These are phyloP conservation scores for Ceratobasidium sp. DNA, from an alignment of 1,284 basidiomycete genomes.

Conservation along the genomic window DNA sequence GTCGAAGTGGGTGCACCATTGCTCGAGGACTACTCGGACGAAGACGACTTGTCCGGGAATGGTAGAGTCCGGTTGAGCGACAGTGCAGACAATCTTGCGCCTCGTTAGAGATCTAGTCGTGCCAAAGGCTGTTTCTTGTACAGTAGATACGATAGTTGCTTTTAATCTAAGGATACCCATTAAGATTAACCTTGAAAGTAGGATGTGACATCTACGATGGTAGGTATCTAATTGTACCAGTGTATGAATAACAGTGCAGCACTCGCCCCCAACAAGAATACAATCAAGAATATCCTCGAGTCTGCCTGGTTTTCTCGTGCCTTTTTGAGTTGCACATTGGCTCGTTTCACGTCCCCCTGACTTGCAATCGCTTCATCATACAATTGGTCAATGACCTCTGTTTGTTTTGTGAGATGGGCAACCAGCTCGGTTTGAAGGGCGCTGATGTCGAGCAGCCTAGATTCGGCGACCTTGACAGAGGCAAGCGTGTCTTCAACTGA, in stretches of 20 bases:
- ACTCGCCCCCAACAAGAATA: slow-evolving; percentile 89
- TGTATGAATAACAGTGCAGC: slow-evolving; percentile 88
- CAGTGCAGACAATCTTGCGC: slow-evolving; percentile 24
- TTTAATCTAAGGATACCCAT: slow-evolving; percentile 28
- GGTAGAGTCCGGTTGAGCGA: slow-evolving; percentile 31
- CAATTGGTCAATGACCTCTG: slow-evolving; percentile 88
- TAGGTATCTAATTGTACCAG: slow-evolving; percentile 62
- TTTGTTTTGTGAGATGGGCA: slow-evolving; percentile 84
- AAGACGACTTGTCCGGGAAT: slow-evolving; percentile 25
- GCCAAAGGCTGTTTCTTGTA: slow-evolving; percentile 2
- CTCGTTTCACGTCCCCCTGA: slow-evolving; percentile 83
- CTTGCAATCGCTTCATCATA: slow-evolving; percentile 90
- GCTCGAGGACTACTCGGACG: slow-evolving; percentile 56
- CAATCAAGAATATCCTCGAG: slow-evolving; percentile 81
- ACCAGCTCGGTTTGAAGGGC: slow-evolving; percentile 89
- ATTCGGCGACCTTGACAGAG: slow-evolving; percentile 88
- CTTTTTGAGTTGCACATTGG: slow-evolving; percentile 85
- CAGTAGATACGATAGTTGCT: slow-evolving; percentile 7
- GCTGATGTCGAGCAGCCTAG: slow-evolving; percentile 88
- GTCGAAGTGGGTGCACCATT: slow-evolving; percentile 72
- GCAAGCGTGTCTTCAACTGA: slow-evolving; percentile 84
- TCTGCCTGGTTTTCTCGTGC: slow-evolving; percentile 84
- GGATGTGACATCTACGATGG: slow-evolving; percentile 1
- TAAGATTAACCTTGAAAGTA: slow-evolving; percentile 4
- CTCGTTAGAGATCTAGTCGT: background rate